Evolutionary conservation across 2,329 filamentous ascomycete genomes (phyloP), one percentile per base, ranked within the genome.

Genomic region (Ilyonectria destructans): DNA sequence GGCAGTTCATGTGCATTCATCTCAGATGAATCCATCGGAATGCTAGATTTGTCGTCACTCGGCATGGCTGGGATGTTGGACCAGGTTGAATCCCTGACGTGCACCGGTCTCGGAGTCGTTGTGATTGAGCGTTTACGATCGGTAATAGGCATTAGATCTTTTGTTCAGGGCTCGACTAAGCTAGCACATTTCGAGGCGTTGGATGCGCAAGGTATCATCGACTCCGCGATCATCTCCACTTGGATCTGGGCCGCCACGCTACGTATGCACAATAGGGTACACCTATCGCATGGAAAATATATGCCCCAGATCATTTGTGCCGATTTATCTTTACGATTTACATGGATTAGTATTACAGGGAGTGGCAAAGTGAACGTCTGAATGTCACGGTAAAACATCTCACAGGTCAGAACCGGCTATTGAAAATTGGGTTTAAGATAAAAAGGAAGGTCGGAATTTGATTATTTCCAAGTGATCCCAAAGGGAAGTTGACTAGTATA

Each of bases 1-100:
- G 64, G 64, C 55, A 67, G 64, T 35, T 67, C 26, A 49, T 26
- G 35, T 62, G 58, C 64, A 67, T 55, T 62, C 54, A 58, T 67
- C 54, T 43, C 15, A 58, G 63, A 58, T 58, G 52, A 26, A 26
- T 37, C 45, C 26, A 56, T 56, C 33, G 33, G 15, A 26, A 56
- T 56, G 58, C 58, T 6, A 48, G 45, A 23, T 19, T 51, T 55
- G 56, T 49, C 54, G 54, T 54, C 46, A n/a, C 23, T 19, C 51
- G 29, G 43, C 37, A 56, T 21, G 29, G 51, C 43, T 48, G 43
- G 49, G 19, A 61, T 45, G 23, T 15, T n/a, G 29, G 48, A 59
- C 12, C 31, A 9, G 6, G 51, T 35, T 37, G 33, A 43, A 40
- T 35, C n/a, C 19, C 19, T 12, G n/a, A 23, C 43, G 26, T 26